Base-by-base conservation (phyloP, 305 asterid species). In the Striga hermonthica region DNA sequence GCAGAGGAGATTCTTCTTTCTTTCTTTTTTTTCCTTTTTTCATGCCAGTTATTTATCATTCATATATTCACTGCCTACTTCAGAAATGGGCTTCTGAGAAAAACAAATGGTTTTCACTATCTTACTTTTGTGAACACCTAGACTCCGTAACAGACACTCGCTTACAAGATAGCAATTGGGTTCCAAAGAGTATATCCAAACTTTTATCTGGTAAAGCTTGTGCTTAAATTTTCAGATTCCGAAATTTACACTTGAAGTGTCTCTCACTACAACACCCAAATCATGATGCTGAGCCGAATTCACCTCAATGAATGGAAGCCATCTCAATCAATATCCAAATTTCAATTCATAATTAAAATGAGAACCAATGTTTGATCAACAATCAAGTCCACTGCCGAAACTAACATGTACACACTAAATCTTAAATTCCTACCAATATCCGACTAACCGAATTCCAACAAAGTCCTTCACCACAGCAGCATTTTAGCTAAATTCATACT, bases 401-500 rank as follows among this genome's bases (percentile, higher is more conserved):
- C 65, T 35, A 59, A 62, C 61, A 53, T 43, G 9, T 22, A n/a
- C 9, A 13, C 44, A 52, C 0, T 3, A 41, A 41, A 41, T 2
- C 9, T 22, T 22, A 22, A 22, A 22, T 22, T 22, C 31, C 31
- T 22, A 22, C 31, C 31, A 22, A 22, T 2, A 22, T 22, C 31
- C 1, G 31, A 22, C 1, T 22, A 22, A 22, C 31, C 2, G 31
- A 22, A 56, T 36, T 71, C 60, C 40, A 3, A 37, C 47, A 13
- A 5, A 28, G 52, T n/a, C n/a, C 49, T 11, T 62, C 9, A 7
- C 10, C 4, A n/a, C 16, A 67, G 60, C 54, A 59, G 16, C 45
- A 35, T 60, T 63, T 50, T 48, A 60, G 60, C 79, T 41, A 39
- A 66, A 66, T 60, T 31, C 52, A 41, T 13, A 52, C 53, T 56